Evolutionary conservation across 768 basidiomycete genomes (phyloP).

Genomic region (Pholiota conissans): DNA sequence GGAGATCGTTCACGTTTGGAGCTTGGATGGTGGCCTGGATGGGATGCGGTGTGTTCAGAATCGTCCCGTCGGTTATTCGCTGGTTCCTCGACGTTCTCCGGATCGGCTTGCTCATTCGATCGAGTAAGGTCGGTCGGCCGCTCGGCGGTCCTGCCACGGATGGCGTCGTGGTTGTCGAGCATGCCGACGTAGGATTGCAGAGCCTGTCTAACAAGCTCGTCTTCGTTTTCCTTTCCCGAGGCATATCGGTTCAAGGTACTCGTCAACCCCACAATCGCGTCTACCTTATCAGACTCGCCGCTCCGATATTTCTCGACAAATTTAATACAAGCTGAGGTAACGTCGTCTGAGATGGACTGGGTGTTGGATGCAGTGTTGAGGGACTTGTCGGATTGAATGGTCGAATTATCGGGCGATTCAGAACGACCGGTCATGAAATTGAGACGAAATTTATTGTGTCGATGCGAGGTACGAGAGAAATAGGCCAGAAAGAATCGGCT

Average conservation of each 20-base stretch:
- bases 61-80: neutral
- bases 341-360: no score
- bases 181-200: conserved; percentile 10
- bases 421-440: no score
- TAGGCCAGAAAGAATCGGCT: no score
- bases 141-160: neutral
- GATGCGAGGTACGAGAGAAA: no score
- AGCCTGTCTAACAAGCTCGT: conserved; percentile 5
- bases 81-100: neutral
- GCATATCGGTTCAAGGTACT: neutral
- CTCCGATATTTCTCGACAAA: neutral
- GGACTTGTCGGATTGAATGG: no score
- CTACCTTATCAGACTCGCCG: neutral
- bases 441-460: no score
- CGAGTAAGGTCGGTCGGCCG: neutral
- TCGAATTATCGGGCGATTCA: no score
- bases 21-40: neutral
- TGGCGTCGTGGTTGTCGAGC: conserved; percentile 12
- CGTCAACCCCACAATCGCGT: neutral
- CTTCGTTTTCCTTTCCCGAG: neutral
- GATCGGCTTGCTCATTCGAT: neutral
- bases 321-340: no score
- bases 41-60: neutral
- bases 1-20: neutral
- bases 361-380: no score